Evolutionary conservation across 495 filamentous ascomycete species (phyloP).

Genomic region (Daldinia grandis): DNA sequence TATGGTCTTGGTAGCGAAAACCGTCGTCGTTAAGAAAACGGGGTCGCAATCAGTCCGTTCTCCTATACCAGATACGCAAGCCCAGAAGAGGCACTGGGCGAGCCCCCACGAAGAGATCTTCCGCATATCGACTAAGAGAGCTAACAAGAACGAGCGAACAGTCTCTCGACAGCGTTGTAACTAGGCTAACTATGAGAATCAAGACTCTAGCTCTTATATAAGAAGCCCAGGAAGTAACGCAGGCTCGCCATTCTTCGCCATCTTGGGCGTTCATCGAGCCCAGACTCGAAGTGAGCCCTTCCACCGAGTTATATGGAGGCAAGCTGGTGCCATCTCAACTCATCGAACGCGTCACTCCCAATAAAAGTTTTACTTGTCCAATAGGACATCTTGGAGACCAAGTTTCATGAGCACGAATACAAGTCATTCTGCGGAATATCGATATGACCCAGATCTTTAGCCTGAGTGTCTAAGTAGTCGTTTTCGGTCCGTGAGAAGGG

Average conservation of each 20-base stretch:
- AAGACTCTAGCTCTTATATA: constrained; percentile 28
- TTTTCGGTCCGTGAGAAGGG: constrained; percentile 36
- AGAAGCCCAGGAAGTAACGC: constrained; percentile 10
- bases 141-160: constrained; percentile 17
- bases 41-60: constrained; percentile 22
- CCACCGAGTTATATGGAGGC: constrained; percentile 27
- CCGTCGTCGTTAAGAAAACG: constrained; percentile 35
- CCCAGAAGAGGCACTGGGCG: constrained; percentile 34
- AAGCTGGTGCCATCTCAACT: constrained; percentile 27
- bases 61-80: constrained; percentile 19
- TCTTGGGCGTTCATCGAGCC: constrained; percentile 6
- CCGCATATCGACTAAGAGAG: constrained; percentile 22
- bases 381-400: constrained; percentile 12
- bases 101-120: constrained; percentile 26
- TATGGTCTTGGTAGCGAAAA: constrained; percentile 39
- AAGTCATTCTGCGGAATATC: constrained; percentile 18
- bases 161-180: constrained; percentile 3
- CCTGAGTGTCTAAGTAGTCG: constrained; percentile 26
- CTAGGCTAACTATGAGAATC: constrained; percentile 15
- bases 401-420: constrained; percentile 20
- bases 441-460: constrained; percentile 34
- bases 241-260: constrained; percentile 21
- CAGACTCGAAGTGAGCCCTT: constrained; percentile 16
- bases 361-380: constrained; percentile 16
- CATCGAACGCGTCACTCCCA: constrained; percentile 35